These are phyloP conservation scores for Ophiostoma pallidulum DNA, from an alignment of 2,329 filamentous ascomycete species.

Conservation along the genomic window DNA sequence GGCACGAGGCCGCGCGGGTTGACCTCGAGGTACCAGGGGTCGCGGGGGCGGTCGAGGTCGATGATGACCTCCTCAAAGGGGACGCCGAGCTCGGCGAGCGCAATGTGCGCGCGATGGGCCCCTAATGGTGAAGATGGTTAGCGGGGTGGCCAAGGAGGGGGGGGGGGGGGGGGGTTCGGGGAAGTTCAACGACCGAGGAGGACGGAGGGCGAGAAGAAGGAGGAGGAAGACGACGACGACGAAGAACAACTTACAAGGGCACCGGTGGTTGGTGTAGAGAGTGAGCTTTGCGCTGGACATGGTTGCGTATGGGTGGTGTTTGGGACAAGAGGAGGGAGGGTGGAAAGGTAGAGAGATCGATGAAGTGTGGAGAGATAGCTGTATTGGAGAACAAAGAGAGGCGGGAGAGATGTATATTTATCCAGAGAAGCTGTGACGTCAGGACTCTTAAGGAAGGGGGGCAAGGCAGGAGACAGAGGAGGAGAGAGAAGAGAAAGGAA, in stretches of 20 bases:
- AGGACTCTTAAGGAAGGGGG: too few species aligned
- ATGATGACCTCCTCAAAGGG: slow-evolving; percentile 63
- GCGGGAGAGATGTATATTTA: too few species aligned
- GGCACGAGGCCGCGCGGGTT: slow-evolving; percentile 76
- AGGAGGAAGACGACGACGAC: too few species aligned
- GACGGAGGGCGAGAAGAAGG: too few species aligned
- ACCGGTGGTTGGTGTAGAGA: slow-evolving; percentile 19
- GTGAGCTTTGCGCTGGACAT: slow-evolving; percentile 14
- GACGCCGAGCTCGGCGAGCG: slow-evolving; percentile 55
- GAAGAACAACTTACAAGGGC: slow-evolving; percentile 14
- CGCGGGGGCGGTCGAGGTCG: slow-evolving; percentile 58
- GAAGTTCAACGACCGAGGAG: too few species aligned
- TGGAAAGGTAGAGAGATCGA: too few species aligned
- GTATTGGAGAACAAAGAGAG: too few species aligned
- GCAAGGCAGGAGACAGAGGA: too few species aligned
- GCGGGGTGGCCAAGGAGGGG: background rate
- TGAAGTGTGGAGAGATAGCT: too few species aligned
- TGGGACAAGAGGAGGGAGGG: background rate
- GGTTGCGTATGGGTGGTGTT: background rate
- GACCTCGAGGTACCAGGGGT: slow-evolving; percentile 63
- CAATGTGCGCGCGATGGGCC: slow-evolving; percentile 69
- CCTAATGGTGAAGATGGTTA: slow-evolving; percentile 24
- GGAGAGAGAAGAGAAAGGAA: too few species aligned
- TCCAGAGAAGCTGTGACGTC: too few species aligned
- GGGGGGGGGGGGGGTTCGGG: too few species aligned